Percentiles rank a stretch among this genome's conserved stretches.
phyloP scores from a whole-genome alignment of 768 basidiomycete species.

The Mycena indigotica region DNA sequence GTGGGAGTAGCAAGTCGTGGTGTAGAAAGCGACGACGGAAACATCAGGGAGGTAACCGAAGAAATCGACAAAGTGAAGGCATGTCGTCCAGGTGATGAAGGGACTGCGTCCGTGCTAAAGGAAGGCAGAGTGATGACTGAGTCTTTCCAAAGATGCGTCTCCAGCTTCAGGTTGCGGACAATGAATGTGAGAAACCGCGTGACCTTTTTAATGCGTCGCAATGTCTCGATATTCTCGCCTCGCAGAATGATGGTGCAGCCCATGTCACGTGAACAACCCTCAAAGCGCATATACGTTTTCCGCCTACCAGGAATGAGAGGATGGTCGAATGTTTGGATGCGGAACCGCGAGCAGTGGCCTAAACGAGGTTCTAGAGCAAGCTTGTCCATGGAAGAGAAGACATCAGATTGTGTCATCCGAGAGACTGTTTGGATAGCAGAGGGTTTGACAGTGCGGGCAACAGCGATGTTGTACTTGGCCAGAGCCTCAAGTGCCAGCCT shows the following conservation, averaged over 20 bases:
- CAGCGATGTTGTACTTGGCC: slow-evolving; percentile 81
- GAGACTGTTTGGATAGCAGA: slow-evolving; percentile 86
- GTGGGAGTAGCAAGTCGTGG: slow-evolving; percentile 34
- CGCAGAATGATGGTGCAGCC: slow-evolving; percentile 93
- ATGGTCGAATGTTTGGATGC: slow-evolving; percentile 94
- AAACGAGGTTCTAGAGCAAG: slow-evolving; percentile 86
- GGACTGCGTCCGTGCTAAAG: slow-evolving; percentile 67
- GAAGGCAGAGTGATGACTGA: slow-evolving; percentile 75
- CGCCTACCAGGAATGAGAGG: slow-evolving; percentile 88
- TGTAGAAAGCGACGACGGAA: slow-evolving; percentile 32
- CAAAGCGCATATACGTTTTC: slow-evolving; percentile 98
- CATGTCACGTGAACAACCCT: slow-evolving; percentile 90
- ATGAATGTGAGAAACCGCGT: slow-evolving; percentile 91
- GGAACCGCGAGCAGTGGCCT: slow-evolving; percentile 84
- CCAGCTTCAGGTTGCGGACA: slow-evolving; percentile 90
- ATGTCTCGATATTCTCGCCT: slow-evolving; percentile 79
- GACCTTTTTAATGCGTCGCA: slow-evolving; percentile 88
- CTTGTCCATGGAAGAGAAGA: slow-evolving; percentile 95
- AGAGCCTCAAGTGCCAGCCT: slow-evolving; percentile 87
- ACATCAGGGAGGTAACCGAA: slow-evolving; percentile 29
- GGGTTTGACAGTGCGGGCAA: slow-evolving; percentile 86
- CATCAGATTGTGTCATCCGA: slow-evolving; percentile 93
- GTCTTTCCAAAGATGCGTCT: slow-evolving; percentile 93
- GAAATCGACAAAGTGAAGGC: slow-evolving; percentile 23
- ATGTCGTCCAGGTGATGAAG: slow-evolving; percentile 39